Base-by-base conservation (phyloP, 768 basidiomycete genomes). In the Lactarius tabidus region DNA sequence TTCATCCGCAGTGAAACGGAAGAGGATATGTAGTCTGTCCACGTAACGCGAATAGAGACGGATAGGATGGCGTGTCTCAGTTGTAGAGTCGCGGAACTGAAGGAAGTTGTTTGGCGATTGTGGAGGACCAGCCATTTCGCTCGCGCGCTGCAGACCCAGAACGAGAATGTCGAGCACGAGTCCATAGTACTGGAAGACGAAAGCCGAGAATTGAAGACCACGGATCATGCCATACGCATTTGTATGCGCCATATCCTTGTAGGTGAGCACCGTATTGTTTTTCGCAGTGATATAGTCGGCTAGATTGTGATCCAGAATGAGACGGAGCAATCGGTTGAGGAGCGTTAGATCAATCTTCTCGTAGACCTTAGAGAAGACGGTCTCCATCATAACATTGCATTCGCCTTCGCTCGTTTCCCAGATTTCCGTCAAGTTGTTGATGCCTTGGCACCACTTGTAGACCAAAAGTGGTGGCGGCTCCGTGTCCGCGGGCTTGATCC, bases 381-480 rank as follows among this genome's bases (percentile, higher is more conserved):
- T 99, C 80, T 99, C 97, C 95, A 98, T 98, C 80, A 99, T 82
- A 52, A 98, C 97, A 71, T 93, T 91, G 77, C 95, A 98, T 79
- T 98, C 96, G 68, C 97, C 97, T 71, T 99, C 95, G 65, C 87
- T 85, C 1, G 95, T 98, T 78, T 98, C 97, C 97, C 97, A 99
- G 45, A 99, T 87, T 65, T 99, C 96, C 3, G 91, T 95, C 74
- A 98, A 76, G 76, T 99, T 99, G 79, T 98, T 98, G 82, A 98
- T 95, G 48, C 97, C 97, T 78, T 98, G 96, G 73, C 95, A 96
- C 96, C 96, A 98, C 83, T 98, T 98, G 81, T 98, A 98, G 36
- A 98, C 95, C 36, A 98, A 86, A 18, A 98, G 84, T 3, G 96
- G 96, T 0, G 96, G 95, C 3, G 96, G 96, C 72, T 98, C 96